Percentiles rank a stretch among this genome's conserved stretches.
Conservation (phyloP, 2,329 filamentous ascomycete species). For the Erysiphe neolycopersici region DNA sequence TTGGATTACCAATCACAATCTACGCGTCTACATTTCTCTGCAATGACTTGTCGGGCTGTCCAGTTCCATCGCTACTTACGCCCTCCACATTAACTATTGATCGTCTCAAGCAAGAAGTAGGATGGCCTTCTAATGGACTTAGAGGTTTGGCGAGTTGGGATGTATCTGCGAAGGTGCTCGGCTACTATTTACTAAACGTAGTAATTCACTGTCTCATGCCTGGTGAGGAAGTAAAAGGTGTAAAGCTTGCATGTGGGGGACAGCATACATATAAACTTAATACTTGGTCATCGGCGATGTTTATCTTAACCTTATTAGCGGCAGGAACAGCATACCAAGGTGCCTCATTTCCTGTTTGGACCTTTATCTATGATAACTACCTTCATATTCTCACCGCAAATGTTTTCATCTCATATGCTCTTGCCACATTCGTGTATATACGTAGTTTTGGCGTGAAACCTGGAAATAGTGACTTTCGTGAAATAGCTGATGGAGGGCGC, state of each 20-base stretch:
- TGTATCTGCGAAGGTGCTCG: slow-evolving; percentile 41
- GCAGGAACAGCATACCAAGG: slow-evolving; percentile 55
- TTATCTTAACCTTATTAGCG: slow-evolving; percentile 42
- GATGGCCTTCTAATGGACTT: slow-evolving; percentile 51
- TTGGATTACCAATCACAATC: slow-evolving; percentile 52
- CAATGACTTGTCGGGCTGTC: slow-evolving; percentile 83
- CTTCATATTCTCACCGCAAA: slow-evolving; percentile 63
- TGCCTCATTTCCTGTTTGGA: slow-evolving; percentile 67
- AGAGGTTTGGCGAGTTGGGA: slow-evolving; percentile 41
- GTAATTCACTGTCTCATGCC: slow-evolving; percentile 54
- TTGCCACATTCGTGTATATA: slow-evolving; percentile 59
- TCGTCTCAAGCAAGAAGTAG: slow-evolving; percentile 51
- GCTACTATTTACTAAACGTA: slow-evolving; percentile 54
- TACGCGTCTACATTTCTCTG: slow-evolving; percentile 65
- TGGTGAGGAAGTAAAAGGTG: slow-evolving; percentile 43
- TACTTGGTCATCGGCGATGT: slow-evolving; percentile 45
- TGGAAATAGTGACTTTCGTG: slow-evolving; percentile 44
- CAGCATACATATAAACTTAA: slow-evolving; percentile 64
- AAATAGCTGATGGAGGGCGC: slow-evolving; percentile 59
- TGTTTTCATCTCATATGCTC: slow-evolving; percentile 43
- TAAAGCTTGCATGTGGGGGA: slow-evolving; percentile 40
- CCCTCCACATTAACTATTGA: slow-evolving; percentile 45
- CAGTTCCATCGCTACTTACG: slow-evolving; percentile 51
- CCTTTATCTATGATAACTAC: slow-evolving; percentile 79
- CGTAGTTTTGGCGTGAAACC: slow-evolving; percentile 57